Conservation (phyloP, 2,329 filamentous ascomycete species). For the Colletotrichum somersetense region DNA sequence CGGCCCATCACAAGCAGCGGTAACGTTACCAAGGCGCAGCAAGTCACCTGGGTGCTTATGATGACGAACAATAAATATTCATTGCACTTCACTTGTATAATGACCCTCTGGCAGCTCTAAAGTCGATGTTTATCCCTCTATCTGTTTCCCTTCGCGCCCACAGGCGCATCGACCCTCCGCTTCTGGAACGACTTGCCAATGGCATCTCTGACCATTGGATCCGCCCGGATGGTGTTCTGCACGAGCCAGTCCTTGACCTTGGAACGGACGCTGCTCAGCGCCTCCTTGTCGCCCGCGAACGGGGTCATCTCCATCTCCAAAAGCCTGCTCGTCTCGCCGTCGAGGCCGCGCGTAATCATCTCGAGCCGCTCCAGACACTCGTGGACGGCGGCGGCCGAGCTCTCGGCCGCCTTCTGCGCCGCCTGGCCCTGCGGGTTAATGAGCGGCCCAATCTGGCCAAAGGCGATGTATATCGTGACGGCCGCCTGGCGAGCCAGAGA, state of each 20-base stretch:
- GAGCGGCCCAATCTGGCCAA: conserved; percentile 83
- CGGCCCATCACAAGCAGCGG: background rate
- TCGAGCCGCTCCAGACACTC: conserved; percentile 75
- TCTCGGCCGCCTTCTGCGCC: conserved; percentile 45
- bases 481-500: conserved; percentile 80
- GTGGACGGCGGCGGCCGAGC: conserved; percentile 45
- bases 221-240: conserved; percentile 83
- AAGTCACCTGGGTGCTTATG: background rate
- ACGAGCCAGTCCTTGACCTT: conserved; percentile 90
- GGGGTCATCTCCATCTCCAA: conserved; percentile 85
- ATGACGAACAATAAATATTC: background rate
- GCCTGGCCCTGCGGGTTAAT: conserved; percentile 59
- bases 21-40: background rate
- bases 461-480: conserved; percentile 84
- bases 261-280: conserved; percentile 72
- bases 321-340: conserved; percentile 77
- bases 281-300: conserved; percentile 78
- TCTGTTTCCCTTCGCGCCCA: conserved; percentile 68
- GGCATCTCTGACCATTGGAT: conserved; percentile 86
- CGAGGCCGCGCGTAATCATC: conserved; percentile 67
- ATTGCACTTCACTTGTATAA: background rate
- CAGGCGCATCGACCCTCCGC: conserved; percentile 71
- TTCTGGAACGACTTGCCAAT: conserved; percentile 76
- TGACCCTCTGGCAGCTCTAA: background rate
- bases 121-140: conserved; percentile 44